These are phyloP conservation scores for Rhodotorula graminis DNA, from an alignment of 768 basidiomycete genomes.

Conservation along the genomic window DNA sequence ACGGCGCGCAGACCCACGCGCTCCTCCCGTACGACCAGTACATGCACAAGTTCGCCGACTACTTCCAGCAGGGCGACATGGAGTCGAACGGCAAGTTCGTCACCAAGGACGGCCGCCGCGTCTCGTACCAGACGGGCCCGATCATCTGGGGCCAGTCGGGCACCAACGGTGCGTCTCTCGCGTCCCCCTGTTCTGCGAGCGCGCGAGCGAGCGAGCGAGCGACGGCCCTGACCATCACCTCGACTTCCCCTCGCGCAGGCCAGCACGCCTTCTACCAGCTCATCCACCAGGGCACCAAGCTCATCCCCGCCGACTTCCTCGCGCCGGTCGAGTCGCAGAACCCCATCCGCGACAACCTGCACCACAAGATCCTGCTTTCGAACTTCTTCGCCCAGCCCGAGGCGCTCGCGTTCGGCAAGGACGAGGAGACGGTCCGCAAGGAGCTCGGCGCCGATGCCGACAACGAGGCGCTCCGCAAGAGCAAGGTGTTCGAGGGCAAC, in stretches of 20 bases:
- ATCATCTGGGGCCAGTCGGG: conserved; percentile 99
- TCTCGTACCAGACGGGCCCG: conserved; percentile 96
- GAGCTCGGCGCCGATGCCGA: conserved; percentile 53
- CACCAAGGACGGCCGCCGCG: conserved; percentile 86
- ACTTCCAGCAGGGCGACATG: conserved; percentile 99
- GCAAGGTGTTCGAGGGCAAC: conserved; percentile 97
- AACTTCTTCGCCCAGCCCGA: conserved; percentile 84
- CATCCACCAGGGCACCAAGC: conserved; percentile 85
- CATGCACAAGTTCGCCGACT: conserved; percentile 97
- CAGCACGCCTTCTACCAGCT: conserved; percentile 91
- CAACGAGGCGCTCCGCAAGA: conserved; percentile 82
- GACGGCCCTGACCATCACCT: too few relatives aligned
- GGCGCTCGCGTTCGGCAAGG: conserved; percentile 95
- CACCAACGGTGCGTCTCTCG: conserved; percentile 67
- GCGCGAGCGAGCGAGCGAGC: too few relatives aligned
- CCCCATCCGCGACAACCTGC: conserved; percentile 77
- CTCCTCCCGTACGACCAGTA: conserved; percentile 98
- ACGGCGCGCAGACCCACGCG: conserved; percentile 89
- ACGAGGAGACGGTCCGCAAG: conserved; percentile 72
- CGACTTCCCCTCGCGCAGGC: conserved; percentile 9
- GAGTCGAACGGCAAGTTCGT: conserved; percentile 97
- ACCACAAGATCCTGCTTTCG: conserved; percentile 93
- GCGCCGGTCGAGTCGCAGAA: conserved; percentile 85
- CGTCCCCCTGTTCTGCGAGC: neutral
- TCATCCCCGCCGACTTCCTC: conserved; percentile 87